Evolutionary conservation across 1,284 basidiomycete genomes (phyloP), one percentile per base, ranked within the genome.

Genomic region (Apiotrichum veenhuisii): DNA sequence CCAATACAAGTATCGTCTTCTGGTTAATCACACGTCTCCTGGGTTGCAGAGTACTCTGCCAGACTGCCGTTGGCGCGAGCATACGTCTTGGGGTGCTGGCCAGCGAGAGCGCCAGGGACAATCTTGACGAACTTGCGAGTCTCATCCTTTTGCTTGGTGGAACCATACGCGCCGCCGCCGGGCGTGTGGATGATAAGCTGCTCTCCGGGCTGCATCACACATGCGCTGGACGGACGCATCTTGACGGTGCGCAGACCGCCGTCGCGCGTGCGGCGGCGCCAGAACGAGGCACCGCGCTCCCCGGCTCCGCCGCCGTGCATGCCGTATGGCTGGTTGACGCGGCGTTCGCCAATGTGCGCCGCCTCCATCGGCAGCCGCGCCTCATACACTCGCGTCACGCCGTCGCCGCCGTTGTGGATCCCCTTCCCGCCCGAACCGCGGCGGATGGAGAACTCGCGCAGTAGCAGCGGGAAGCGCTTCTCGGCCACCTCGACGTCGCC

Each of bases 241-340:
- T 94, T 95, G 70, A 96, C 30, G 46, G 41, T 34, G 26, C 54
- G 49, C 27, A 53, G 47, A 22, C 52, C 38, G 25, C 45, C 46
- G 34, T 11, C 34, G 12, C 17, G 12, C 33, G 41, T 18, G 50
- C 30, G 34, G 18, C 54, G 38, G 38, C 48, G 79, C 94, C 94
- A 98, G 22, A 87, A 85, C 73, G 98, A 98, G 47, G 85, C 82
- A 0, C 94, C 93, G 59, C 87, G 76, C 51, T 77, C 80, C 10
- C 87, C 94, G 5, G 85, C 80, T 18, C 83, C 84, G 12, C 95
- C 95, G 12, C 94, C 94, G 63, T 88, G 84, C 72, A 94, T 75
- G 2, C 95, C 95, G 72, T 95, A 97, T 12, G 95, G 95, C 61
- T 87, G 85, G 36, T 89, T 83, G 0, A 91, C 91, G 18, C 94